Evolutionary conservation across 2,329 filamentous ascomycete species (phyloP).

Genomic region (Fusarium subtropicale): DNA sequence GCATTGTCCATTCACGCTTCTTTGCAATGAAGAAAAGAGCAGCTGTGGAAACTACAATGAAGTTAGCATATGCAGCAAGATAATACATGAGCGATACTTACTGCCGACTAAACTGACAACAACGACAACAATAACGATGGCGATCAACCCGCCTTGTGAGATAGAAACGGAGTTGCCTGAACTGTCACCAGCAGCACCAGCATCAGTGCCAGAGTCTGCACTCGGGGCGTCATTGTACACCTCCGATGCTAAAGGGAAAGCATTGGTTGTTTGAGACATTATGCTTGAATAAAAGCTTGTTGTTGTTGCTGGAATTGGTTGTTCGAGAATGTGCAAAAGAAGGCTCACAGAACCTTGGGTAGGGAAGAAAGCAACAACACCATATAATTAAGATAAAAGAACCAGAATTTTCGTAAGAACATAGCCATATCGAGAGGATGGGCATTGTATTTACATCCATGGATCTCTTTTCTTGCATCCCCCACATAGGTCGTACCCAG

Average conservation of each 20-base stretch:
- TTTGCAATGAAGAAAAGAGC: slow-evolving; percentile 83
- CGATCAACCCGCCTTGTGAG: slow-evolving; percentile 76
- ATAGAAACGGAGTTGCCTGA: slow-evolving; percentile 68
- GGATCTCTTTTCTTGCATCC: slow-evolving; percentile 22
- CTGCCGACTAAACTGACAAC: slow-evolving; percentile 75
- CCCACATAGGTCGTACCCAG: slow-evolving; percentile 30
- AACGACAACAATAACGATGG: slow-evolving; percentile 79
- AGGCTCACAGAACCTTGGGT: slow-evolving; percentile 40
- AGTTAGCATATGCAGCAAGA: slow-evolving; percentile 26
- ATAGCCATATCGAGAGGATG: slow-evolving; percentile 31
- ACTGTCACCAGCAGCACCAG: slow-evolving; percentile 74
- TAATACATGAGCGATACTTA: slow-evolving; percentile 56
- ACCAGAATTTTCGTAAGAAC: slow-evolving; percentile 1
- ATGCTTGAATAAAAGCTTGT: slow-evolving; percentile 18
- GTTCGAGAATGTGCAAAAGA: slow-evolving; percentile 6
- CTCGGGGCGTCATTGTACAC: slow-evolving; percentile 53
- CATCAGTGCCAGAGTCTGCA: slow-evolving; percentile 61
- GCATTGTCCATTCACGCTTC: slow-evolving; percentile 85
- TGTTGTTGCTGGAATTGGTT: slow-evolving; percentile 6
- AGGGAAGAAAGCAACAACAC: slow-evolving; percentile 20
- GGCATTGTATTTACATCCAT: slow-evolving; percentile 43
- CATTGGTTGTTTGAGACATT: slow-evolving; percentile 56
- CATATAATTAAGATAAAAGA: slow-evolving; percentile 13
- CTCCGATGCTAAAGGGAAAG: slow-evolving; percentile 60
- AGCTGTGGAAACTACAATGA: slow-evolving; percentile 67